phyloP scores from a whole-genome alignment of 192 early-diverging fungal species.

The Podila epigama region DNA sequence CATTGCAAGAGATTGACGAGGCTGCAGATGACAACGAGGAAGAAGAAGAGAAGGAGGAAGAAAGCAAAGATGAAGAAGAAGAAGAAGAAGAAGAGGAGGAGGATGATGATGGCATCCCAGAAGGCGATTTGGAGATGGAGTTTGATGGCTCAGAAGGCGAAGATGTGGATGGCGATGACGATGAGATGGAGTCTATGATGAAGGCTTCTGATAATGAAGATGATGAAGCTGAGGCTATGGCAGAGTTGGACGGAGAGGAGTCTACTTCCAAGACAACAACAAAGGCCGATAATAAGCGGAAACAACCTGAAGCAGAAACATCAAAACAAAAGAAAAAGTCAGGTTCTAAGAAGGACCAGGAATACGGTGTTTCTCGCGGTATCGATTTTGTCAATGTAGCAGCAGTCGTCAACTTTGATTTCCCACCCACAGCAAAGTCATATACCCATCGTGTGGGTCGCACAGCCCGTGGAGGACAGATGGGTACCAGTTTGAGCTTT shows the following conservation, averaged over 20 bases:
- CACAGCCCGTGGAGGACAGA: conserved; percentile 90
- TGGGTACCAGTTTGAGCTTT: conserved; percentile 91
- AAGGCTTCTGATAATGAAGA: conserved; percentile 38
- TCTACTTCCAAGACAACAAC: conserved; percentile 28
- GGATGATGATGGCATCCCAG: conserved; percentile 36
- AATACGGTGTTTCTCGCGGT: conserved; percentile 96
- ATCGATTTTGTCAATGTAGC: conserved; percentile 95
- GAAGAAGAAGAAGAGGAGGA: conserved; percentile 5
- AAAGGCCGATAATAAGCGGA: conserved; percentile 14
- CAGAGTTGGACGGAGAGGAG: conserved; percentile 22
- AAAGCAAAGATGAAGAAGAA: conserved; percentile 17
- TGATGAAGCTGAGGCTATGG: conserved; percentile 34
- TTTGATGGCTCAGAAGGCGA: conserved; percentile 48
- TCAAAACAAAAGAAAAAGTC: conserved; percentile 55
- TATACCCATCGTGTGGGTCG: conserved; percentile 96
- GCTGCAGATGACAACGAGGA: conserved; percentile 39
- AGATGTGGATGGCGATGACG: conserved; percentile 30
- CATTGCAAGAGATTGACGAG: conserved; percentile 53
- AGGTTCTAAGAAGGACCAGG: conserved; percentile 70
- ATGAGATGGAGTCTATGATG: conserved; percentile 49
- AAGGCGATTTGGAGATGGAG: conserved; percentile 46
- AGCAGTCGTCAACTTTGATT: conserved; percentile 97
- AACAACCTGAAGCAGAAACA: conserved; percentile 27
- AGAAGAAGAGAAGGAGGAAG: conserved; percentile 15
- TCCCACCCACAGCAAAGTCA: conserved; percentile 82